Conservation (phyloP, 2,329 filamentous ascomycete genomes). For the Orbilia oligospora region DNA sequence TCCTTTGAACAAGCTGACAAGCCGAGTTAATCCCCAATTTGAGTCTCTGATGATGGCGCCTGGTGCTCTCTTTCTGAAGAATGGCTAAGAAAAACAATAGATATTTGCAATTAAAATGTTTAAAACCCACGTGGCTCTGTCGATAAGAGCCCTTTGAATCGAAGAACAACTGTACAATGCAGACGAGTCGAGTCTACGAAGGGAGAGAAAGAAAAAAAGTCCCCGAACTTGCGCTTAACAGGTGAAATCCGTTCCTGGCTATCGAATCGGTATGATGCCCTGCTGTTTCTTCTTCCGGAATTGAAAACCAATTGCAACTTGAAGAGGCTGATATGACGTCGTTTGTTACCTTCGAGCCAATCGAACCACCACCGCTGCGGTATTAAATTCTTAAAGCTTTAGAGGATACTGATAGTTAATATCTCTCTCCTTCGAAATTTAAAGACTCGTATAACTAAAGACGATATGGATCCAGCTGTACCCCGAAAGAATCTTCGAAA, state of each 20-base stretch:
- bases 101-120: background rate
- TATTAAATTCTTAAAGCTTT: background rate
- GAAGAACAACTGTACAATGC: too few relatives aligned
- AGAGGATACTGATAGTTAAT: too few relatives aligned
- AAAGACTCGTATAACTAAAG: background rate
- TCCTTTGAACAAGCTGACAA: background rate
- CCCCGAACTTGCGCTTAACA: background rate
- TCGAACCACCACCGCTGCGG: background rate
- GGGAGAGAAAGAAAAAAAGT: background rate
- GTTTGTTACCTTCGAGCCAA: background rate
- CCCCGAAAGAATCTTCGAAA: background rate
- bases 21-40: background rate
- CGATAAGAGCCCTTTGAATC: background rate
- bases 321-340: conserved; percentile 15
- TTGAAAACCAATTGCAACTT: background rate
- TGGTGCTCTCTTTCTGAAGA: background rate
- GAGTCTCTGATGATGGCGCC: background rate
- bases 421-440: too few relatives aligned
- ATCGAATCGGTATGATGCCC: background rate
- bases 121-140: background rate
- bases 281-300: background rate
- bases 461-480: background rate
- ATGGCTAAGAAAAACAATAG: background rate
- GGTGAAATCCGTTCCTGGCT: background rate
- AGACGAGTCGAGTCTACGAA: background rate